phyloP scores from a whole-genome alignment of 2,329 filamentous ascomycete species.

The Paracamarosporium sp. region DNA sequence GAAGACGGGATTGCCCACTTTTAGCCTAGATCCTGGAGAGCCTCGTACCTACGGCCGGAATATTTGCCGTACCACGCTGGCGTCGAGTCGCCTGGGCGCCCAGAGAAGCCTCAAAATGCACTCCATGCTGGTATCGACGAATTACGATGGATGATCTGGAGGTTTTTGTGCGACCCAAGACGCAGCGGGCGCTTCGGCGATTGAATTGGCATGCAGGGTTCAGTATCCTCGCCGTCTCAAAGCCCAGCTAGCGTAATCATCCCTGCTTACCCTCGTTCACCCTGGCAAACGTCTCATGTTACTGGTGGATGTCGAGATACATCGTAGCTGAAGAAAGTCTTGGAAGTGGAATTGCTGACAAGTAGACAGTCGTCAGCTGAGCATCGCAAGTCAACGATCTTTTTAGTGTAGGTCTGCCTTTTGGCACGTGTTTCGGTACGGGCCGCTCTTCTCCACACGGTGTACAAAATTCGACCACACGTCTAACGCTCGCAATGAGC shows the following conservation, averaged over 20 bases:
- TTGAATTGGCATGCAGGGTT: neutral
- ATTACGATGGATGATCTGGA: neutral
- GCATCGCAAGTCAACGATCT: neutral
- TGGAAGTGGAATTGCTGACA: neutral
- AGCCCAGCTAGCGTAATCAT: neutral
- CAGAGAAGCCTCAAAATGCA: neutral
- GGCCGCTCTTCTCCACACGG: neutral
- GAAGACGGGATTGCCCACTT: neutral
- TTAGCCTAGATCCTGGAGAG: constrained; percentile 1
- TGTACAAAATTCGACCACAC: neutral
- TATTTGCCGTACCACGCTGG: neutral
- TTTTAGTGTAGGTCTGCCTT: neutral
- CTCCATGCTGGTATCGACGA: neutral
- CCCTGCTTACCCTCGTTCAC: neutral
- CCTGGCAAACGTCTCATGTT: neutral
- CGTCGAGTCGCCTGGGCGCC: constrained; percentile 2
- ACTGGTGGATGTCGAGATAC: neutral
- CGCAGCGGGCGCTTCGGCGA: neutral
- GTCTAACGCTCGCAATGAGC: neutral
- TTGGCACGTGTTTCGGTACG: neutral
- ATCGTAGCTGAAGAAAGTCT: neutral
- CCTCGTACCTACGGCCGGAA: neutral
- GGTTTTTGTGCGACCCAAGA: neutral
- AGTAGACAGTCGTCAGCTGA: neutral
- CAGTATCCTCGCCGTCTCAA: neutral